phyloP scores from a whole-genome alignment of 208 protist genomes.

The Willaertia magna region DNA sequence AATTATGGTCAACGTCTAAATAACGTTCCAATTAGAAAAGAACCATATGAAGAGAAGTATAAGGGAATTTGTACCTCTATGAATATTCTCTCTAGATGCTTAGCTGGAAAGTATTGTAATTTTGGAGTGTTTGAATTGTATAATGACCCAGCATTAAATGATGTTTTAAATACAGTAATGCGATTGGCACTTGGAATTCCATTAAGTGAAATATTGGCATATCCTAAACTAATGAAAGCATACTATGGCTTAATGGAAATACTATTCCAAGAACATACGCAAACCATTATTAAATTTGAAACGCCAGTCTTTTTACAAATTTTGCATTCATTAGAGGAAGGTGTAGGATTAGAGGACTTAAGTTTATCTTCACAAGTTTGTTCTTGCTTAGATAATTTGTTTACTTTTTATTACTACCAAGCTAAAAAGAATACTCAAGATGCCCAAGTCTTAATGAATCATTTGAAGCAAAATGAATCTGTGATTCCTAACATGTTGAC shows the following conservation, averaged over 20 bases:
- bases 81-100: slow-evolving; percentile 30
- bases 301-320: slow-evolving; percentile 33
- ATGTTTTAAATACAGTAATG: slow-evolving; percentile 27
- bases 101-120: slow-evolving; percentile 48
- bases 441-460: slow-evolving; percentile 2
- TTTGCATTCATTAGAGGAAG: slow-evolving; percentile 26
- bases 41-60: slow-evolving; percentile 36
- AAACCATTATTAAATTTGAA: slow-evolving; percentile 30
- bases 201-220: slow-evolving; percentile 30
- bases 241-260: slow-evolving; percentile 38
- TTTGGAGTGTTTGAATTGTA: slow-evolving; percentile 61
- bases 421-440: neutral
- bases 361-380: neutral
- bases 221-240: slow-evolving; percentile 30
- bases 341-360: slow-evolving; percentile 28
- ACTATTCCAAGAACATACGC: slow-evolving; percentile 34
- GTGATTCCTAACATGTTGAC: slow-evolving; percentile 28
- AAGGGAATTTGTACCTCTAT: slow-evolving; percentile 42
- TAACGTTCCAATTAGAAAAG: neutral
- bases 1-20: neutral
- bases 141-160: slow-evolving; percentile 36
- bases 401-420: slow-evolving; percentile 25
- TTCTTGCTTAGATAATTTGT: slow-evolving; percentile 18
- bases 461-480: slow-evolving; percentile 16
- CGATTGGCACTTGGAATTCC: slow-evolving; percentile 7